Conservation (phyloP, 257 asterid genomes). For the Ilex aquifolium region DNA sequence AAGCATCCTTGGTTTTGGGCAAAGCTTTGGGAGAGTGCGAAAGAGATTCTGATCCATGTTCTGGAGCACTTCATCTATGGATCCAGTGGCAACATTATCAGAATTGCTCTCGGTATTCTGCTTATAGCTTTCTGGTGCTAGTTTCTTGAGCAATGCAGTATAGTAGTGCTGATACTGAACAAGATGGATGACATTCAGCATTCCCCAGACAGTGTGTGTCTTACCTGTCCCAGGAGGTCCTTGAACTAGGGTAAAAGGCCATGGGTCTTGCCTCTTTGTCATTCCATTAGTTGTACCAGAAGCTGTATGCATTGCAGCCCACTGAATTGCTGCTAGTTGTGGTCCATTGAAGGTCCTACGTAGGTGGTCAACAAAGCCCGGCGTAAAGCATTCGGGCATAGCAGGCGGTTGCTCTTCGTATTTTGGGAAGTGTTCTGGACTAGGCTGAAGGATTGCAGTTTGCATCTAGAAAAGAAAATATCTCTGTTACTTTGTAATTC, state of each 20-base stretch:
- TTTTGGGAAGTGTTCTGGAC: slow-evolving; percentile 90
- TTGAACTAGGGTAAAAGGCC: slow-evolving; percentile 98
- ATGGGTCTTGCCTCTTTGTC: slow-evolving; percentile 88
- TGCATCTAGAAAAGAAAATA: slow-evolving; percentile 62
- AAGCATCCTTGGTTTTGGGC: slow-evolving; percentile 99
- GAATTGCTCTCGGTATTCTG: slow-evolving; percentile 64
- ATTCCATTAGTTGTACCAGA: slow-evolving; percentile 84
- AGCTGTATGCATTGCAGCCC: slow-evolving; percentile 99
- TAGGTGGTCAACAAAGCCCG: slow-evolving; percentile 73
- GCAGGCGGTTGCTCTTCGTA: slow-evolving; percentile 97
- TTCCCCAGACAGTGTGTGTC: slow-evolving; percentile 99
- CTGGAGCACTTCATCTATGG: slow-evolving; percentile 96
- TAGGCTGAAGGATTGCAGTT: slow-evolving; percentile 96
- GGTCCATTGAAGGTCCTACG: slow-evolving; percentile 82
- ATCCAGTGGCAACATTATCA: slow-evolving; percentile 70
- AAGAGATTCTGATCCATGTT: slow-evolving; percentile 97
- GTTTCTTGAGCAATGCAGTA: slow-evolving; percentile 88
- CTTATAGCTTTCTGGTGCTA: slow-evolving; percentile 99
- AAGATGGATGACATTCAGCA: slow-evolving; percentile 97
- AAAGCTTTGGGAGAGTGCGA: slow-evolving; percentile 93
- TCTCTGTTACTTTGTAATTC: not conserved
- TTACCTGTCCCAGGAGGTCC: slow-evolving; percentile 99
- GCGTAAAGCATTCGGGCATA: slow-evolving; percentile 97
- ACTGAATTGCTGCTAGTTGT: slow-evolving; percentile 89
- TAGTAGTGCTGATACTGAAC: slow-evolving; percentile 99